Evolutionary conservation across 208 protist species (phyloP), one percentile per base, ranked within the genome.

Genomic region (Trypanosoma vivax): DNA sequence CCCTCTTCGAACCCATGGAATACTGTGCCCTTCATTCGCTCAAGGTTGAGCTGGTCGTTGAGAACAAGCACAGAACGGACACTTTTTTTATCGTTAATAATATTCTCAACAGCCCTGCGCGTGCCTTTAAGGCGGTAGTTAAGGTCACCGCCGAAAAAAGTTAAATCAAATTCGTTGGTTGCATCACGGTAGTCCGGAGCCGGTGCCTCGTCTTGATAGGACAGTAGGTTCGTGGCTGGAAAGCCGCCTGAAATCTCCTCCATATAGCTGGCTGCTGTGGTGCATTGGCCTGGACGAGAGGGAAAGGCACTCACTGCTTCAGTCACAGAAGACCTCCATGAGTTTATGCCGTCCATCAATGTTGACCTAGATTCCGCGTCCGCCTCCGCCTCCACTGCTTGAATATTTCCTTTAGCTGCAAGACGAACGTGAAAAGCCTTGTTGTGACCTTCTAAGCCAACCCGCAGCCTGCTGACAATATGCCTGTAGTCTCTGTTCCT

Each of bases 71-170:
- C 72, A 2, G 83, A 75, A 9, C 82, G 70, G 34, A 92, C 76
- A 42, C 80, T 54, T 28, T 67, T 72, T 40, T 83, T 70, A 16
- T 79, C 30, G 23, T 74, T 34, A 21, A 93, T 73, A 31, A 93
- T 79, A 29, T 74, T 67, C 56, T 94, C 83, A 42, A 97, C 80
- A 7, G 79, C 81, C 30, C 64, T 66, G 16, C 73, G 64, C 10
- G 77, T 85, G 18, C 90, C 92, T 60, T 97, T 88, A 46, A 97
- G 78, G 38, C 96, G 86, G 68, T 97, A 98, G 74, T 98, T 98
- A 9, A 98, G 76, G 43, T 98, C 96, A 1, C 96, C 96, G 25
- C 92, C 87, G 52, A 94, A 97, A 40, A 97, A 86, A 9, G 83
- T 79, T 33, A 92, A 56, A 61, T 97, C 89, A 60, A 93, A 96